phyloP scores from a whole-genome alignment of 202 grass and related monocot genomes.

The Miscanthus sacchariflorus region DNA sequence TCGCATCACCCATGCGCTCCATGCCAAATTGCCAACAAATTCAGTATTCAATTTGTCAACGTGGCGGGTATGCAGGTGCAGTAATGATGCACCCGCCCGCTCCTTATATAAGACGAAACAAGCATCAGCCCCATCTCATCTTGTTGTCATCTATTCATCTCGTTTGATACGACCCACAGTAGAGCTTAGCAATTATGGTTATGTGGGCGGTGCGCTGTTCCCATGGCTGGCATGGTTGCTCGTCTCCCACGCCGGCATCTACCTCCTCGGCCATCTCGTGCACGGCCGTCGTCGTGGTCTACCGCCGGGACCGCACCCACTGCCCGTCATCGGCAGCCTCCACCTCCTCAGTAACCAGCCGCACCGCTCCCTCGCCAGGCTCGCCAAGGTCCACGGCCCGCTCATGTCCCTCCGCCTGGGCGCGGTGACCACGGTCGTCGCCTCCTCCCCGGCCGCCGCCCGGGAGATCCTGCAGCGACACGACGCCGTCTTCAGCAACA shows the following conservation, averaged over 20 bases:
- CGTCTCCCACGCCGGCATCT: background rate
- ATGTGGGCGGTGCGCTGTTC: background rate
- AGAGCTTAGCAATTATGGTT: background rate
- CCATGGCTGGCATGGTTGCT: slow-evolving; percentile 29
- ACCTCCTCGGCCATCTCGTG: background rate
- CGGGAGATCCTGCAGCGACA: slow-evolving; percentile 60
- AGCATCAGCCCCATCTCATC: background rate
- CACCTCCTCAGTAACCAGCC: slow-evolving; percentile 55
- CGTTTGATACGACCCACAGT: background rate
- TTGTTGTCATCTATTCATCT: background rate
- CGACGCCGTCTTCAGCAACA: slow-evolving; percentile 46
- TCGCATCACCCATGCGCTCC: background rate
- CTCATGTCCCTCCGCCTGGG: slow-evolving; percentile 68
- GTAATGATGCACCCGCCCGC: background rate
- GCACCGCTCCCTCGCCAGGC: slow-evolving; percentile 58
- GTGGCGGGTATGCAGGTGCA: background rate
- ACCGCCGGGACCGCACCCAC: slow-evolving; percentile 57
- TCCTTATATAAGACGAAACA: background rate
- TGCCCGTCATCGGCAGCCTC: slow-evolving; percentile 74
- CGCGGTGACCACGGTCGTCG: slow-evolving; percentile 59
- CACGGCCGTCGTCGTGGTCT: background rate
- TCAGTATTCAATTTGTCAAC: background rate
- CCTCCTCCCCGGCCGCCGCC: slow-evolving; percentile 58
- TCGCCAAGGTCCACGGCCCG: slow-evolving; percentile 55
- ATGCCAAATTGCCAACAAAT: background rate